These are phyloP conservation scores for Neocatenulostroma microsporum DNA, from an alignment of 2,329 filamentous ascomycete genomes.

Conservation along the genomic window DNA sequence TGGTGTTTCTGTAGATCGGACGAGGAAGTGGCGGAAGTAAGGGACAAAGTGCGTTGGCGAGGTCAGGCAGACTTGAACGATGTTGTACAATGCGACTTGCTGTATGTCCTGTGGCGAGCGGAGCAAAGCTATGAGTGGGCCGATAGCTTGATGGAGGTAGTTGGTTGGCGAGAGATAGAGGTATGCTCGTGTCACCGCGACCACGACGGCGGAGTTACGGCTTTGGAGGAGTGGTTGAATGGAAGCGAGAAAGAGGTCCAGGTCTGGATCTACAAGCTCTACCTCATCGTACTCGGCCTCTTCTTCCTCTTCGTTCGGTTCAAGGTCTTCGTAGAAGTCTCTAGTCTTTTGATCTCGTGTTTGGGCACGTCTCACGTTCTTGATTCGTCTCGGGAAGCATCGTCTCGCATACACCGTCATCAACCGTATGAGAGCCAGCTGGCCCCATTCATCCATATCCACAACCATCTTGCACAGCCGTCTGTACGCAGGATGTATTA, in stretches of 20 bases:
- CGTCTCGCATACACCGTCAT: conserved; percentile 77
- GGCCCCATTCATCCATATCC: conserved; percentile 99
- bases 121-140: conserved; percentile 77
- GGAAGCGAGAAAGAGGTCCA: conserved; percentile 69
- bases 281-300: conserved; percentile 50
- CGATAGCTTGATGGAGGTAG: conserved; percentile 67
- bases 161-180: conserved; percentile 72
- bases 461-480: conserved; percentile 80
- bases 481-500: conserved; percentile 87
- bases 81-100: conserved; percentile 84
- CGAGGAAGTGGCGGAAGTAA: conserved; percentile 82
- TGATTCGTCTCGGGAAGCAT: conserved; percentile 70
- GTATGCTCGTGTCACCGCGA: conserved; percentile 79
- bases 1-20: conserved; percentile 68
- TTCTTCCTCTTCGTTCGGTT: conserved; percentile 38
- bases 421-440: conserved; percentile 71
- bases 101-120: conserved; percentile 81
- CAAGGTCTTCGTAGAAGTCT: conserved; percentile 71
- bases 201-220: conserved; percentile 84
- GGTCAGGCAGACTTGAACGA: conserved; percentile 80
- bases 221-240: conserved; percentile 83
- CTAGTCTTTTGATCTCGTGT: conserved; percentile 35
- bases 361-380: conserved; percentile 46
- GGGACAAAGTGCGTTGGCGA: conserved; percentile 74
- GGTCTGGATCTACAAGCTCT: conserved; percentile 65